These are phyloP conservation scores for Quercus lobata DNA, from an alignment of 331 rosid species.

Conservation along the genomic window DNA sequence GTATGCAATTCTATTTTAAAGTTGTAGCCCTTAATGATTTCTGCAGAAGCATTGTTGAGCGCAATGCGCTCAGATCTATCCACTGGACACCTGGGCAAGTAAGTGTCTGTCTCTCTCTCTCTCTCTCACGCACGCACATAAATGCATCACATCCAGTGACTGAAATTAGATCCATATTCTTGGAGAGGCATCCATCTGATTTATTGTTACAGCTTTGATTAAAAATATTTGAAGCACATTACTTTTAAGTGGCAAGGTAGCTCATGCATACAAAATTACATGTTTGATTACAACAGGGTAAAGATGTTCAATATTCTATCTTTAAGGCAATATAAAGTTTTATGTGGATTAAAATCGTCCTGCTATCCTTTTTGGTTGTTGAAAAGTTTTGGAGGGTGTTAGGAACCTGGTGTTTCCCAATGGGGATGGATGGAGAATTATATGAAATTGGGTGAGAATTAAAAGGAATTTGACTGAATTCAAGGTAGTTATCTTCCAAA, in stretches of 20 bases:
- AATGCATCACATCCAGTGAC: background rate
- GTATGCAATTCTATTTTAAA: slow-evolving; percentile 7
- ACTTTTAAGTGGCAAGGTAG: background rate
- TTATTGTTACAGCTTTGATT: background rate
- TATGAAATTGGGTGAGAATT: no score
- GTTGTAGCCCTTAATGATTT: slow-evolving; percentile 48
- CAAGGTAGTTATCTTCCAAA: no score
- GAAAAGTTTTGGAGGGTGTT: background rate
- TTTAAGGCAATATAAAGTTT: background rate
- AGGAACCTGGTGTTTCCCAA: no score
- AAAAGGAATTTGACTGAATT: no score
- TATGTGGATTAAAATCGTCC: background rate
- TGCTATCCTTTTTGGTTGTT: background rate
- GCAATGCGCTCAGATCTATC: slow-evolving; percentile 60
- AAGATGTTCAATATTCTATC: background rate
- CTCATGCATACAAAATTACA: background rate
- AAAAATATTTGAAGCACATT: background rate
- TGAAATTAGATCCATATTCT: background rate
- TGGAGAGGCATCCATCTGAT: background rate
- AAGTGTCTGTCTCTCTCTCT: slow-evolving; percentile 27
- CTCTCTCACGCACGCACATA: background rate
- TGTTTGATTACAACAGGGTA: background rate
- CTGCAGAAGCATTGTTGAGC: slow-evolving; percentile 66
- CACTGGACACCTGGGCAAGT: slow-evolving; percentile 73
- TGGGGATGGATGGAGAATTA: no score